These are phyloP conservation scores for Globisporangium yorkense DNA, from an alignment of 352 stramenopile genomes.

Conservation along the genomic window DNA sequence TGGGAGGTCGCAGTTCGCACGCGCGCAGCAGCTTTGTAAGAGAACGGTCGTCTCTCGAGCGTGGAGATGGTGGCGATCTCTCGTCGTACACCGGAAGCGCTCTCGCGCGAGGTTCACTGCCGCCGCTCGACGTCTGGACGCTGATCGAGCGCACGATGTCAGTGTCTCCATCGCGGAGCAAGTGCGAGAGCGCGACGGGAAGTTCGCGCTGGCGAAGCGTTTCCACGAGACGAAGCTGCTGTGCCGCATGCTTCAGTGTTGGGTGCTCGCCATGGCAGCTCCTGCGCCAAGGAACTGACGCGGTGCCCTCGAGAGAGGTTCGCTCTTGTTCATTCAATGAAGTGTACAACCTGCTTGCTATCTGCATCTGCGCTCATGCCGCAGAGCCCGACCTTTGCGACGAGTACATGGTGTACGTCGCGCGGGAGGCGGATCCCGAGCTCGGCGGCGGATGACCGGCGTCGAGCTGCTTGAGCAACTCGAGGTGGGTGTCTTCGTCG, in stretches of 20 bases:
- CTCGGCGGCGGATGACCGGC: neutral
- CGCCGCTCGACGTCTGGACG: neutral
- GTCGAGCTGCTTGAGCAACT: slow-evolving; percentile 5
- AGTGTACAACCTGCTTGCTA: no score
- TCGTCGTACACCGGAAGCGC: neutral
- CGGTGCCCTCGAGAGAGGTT: no score
- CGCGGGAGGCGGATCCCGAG: slow-evolving; percentile 1
- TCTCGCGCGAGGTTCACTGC: neutral
- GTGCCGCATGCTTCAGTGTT: slow-evolving; percentile 11
- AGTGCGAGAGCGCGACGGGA: slow-evolving; percentile 30
- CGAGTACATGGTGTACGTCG: slow-evolving; percentile 4
- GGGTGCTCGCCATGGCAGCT: slow-evolving; percentile 8
- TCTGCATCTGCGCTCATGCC: neutral
- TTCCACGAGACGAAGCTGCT: slow-evolving; percentile 31
- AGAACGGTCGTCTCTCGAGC: neutral
- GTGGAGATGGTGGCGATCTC: slow-evolving; percentile 1
- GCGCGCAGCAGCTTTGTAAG: slow-evolving; percentile 10
- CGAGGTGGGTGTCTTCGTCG: slow-evolving; percentile 1
- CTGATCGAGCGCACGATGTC: neutral
- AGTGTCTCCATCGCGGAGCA: slow-evolving; percentile 3
- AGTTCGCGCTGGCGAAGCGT: slow-evolving; percentile 40
- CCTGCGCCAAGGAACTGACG: no score
- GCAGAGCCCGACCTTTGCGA: slow-evolving; percentile 10
- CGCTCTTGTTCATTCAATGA: no score
- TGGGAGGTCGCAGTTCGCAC: slow-evolving; percentile 14